Percentiles rank a stretch among this genome's conserved stretches.
These are phyloP conservation scores for Rosa rugosa DNA, from an alignment of 306 rosid species.

Conservation along the genomic window DNA sequence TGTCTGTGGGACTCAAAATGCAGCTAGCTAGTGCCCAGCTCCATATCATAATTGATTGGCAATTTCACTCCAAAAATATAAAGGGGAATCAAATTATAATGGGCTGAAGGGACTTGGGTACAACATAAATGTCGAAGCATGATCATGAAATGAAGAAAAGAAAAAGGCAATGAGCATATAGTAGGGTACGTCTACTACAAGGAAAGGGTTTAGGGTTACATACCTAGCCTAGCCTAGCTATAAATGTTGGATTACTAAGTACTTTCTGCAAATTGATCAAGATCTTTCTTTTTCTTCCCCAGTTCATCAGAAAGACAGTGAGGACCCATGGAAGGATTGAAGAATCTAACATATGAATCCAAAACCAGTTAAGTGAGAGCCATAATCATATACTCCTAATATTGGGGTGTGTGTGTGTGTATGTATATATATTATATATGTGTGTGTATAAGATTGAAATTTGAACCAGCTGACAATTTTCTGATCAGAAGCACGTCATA, in stretches of 20 bases:
- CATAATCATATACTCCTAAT: slow-evolving; percentile 12
- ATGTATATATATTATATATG: neutral
- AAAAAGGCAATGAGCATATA: neutral
- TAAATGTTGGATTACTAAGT: neutral
- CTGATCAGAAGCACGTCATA: slow-evolving; percentile 10
- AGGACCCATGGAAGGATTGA: slow-evolving; percentile 43
- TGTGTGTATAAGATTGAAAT: slow-evolving; percentile 6
- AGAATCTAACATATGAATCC: slow-evolving; percentile 36
- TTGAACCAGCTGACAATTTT: slow-evolving; percentile 24
- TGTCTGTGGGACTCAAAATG: neutral
- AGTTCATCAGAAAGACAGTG: slow-evolving; percentile 29
- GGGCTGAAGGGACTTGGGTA: neutral
- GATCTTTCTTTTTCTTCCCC: neutral
- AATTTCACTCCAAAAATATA: neutral
- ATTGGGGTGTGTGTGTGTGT: slow-evolving; percentile 1
- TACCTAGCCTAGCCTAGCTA: neutral
- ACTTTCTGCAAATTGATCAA: neutral
- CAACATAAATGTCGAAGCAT: neutral
- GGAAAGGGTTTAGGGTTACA: neutral
- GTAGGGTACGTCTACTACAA: neutral
- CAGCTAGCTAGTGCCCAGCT: neutral
- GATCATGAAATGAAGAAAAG: neutral
- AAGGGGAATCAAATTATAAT: neutral
- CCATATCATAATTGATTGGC: neutral
- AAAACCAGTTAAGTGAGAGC: slow-evolving; percentile 31